Percentiles rank a stretch among this genome's conserved stretches.
phyloP scores from a whole-genome alignment of 768 basidiomycete genomes.

The Pleurotus ostreatus region DNA sequence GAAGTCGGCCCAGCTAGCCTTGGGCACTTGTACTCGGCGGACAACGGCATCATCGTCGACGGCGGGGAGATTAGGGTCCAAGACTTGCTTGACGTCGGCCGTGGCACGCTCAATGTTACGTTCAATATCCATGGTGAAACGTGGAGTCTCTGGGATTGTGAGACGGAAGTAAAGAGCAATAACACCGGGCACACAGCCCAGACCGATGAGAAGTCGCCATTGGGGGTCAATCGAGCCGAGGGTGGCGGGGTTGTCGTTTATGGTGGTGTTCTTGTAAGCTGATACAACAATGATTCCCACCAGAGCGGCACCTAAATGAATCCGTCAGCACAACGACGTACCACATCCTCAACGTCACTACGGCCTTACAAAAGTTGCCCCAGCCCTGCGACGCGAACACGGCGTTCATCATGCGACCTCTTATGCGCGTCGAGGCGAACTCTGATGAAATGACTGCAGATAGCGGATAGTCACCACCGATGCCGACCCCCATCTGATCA shows the following conservation, averaged over 20 bases:
- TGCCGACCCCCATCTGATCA: slow-evolving; percentile 68
- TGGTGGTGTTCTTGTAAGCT: slow-evolving; percentile 62
- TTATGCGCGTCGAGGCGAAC: slow-evolving; percentile 71
- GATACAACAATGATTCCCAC: slow-evolving; percentile 59
- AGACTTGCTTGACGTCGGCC: slow-evolving; percentile 67
- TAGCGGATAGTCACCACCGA: slow-evolving; percentile 88
- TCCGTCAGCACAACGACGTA: neutral
- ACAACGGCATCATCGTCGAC: slow-evolving; percentile 54
- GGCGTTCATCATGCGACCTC: slow-evolving; percentile 87
- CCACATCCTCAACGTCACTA: neutral
- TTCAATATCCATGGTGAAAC: slow-evolving; percentile 90
- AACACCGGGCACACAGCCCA: slow-evolving; percentile 78
- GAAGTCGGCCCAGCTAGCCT: slow-evolving; percentile 70
- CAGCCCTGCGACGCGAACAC: slow-evolving; percentile 87
- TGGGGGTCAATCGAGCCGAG: slow-evolving; percentile 60
- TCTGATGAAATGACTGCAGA: slow-evolving; percentile 87
- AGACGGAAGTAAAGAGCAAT: slow-evolving; percentile 89
- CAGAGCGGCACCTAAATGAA: slow-evolving; percentile 51
- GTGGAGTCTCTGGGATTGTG: slow-evolving; percentile 90
- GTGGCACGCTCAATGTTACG: slow-evolving; percentile 74
- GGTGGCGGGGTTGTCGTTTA: slow-evolving; percentile 34
- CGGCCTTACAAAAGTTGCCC: slow-evolving; percentile 68
- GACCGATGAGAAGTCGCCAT: slow-evolving; percentile 79
- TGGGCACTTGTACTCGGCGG: slow-evolving; percentile 65
- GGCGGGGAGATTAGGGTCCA: slow-evolving; percentile 42